phyloP scores from a whole-genome alignment of 495 filamentous ascomycete genomes.

The Glonium stellatum region DNA sequence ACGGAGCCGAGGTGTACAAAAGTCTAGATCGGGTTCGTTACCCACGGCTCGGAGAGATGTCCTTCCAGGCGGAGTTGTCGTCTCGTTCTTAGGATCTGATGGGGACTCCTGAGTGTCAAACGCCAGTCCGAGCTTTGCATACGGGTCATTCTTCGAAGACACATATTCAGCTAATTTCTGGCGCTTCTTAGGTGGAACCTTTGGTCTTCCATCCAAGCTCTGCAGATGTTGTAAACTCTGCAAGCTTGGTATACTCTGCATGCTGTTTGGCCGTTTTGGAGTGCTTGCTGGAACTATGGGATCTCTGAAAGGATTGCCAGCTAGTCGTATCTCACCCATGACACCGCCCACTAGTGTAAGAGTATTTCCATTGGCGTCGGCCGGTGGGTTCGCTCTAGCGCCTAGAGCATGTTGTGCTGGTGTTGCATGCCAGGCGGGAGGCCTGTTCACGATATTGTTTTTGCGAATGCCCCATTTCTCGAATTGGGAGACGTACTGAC shows the following conservation, averaged over 20 bases:
- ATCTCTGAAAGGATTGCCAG: not conserved
- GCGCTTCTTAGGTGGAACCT: constrained; percentile 17
- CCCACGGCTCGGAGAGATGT: too few species aligned
- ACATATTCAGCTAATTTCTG: constrained; percentile 12
- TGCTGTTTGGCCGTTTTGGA: constrained; percentile 17
- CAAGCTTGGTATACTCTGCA: constrained; percentile 13
- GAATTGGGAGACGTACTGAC: not conserved
- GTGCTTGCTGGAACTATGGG: not conserved
- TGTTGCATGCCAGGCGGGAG: not conserved
- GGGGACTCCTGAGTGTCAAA: not conserved
- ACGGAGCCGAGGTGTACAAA: not conserved
- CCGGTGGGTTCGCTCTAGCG: not conserved
- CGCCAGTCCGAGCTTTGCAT: not conserved
- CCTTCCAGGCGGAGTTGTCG: too few species aligned
- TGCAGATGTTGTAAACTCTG: constrained; percentile 10
- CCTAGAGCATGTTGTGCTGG: not conserved
- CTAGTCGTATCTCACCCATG: constrained; percentile 13
- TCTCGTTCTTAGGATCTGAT: too few species aligned
- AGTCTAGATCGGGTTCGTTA: not conserved
- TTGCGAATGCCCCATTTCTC: not conserved
- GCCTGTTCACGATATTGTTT: not conserved
- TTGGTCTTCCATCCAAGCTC: constrained; percentile 8
- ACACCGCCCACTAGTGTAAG: not conserved
- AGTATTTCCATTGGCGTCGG: not conserved
- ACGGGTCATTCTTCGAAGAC: constrained; percentile 4